Base-by-base conservation (phyloP, 768 basidiomycete species). In the Kwoniella dejecticola region DNA sequence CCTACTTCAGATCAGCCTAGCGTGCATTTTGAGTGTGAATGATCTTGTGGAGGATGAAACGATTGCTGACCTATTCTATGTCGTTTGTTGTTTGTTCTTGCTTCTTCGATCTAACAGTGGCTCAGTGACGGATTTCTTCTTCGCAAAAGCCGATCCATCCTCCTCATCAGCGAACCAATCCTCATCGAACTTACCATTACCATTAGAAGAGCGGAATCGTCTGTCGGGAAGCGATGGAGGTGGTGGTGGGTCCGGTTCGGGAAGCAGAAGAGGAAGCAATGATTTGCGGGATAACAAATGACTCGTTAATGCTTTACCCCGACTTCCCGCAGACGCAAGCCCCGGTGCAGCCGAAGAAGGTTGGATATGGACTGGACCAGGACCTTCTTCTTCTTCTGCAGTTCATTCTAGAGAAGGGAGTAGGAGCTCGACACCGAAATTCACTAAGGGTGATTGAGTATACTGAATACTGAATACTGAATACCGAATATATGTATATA, bases 51-150 rank as follows among this genome's bases (percentile, higher is more conserved):
- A n/a, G n/a, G n/a, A n/a, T n/a, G n/a, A n/a, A n/a, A n/a, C n/a
- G n/a, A n/a, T n/a, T n/a, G n/a, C n/a, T n/a, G n/a, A n/a, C n/a
- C n/a, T n/a, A n/a, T n/a, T n/a, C n/a, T n/a, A n/a, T n/a, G n/a
- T n/a, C n/a, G n/a, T n/a, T n/a, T n/a, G n/a, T n/a, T n/a, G n/a
- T n/a, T n/a, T n/a, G n/a, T n/a, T n/a, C n/a, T n/a, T n/a, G n/a
- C n/a, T n/a, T n/a, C n/a, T n/a, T n/a, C n/a, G n/a, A n/a, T n/a
- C n/a, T n/a, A n/a, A 46, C 42, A 78, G 77, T 54, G 77, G 73
- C n/a, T 73, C 71, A 49, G 73, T 78, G 21, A 72, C 77, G 17
- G 77, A 78, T 52, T 78, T 78, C 63, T 78, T 78, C 68, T 78
- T 78, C 58, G 62, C 72, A n/a, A 70, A 72, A 60, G 64, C 76